Evolutionary conservation across 1,139 yeast species (phyloP).

Genomic region (Blastobotrys persicus): DNA sequence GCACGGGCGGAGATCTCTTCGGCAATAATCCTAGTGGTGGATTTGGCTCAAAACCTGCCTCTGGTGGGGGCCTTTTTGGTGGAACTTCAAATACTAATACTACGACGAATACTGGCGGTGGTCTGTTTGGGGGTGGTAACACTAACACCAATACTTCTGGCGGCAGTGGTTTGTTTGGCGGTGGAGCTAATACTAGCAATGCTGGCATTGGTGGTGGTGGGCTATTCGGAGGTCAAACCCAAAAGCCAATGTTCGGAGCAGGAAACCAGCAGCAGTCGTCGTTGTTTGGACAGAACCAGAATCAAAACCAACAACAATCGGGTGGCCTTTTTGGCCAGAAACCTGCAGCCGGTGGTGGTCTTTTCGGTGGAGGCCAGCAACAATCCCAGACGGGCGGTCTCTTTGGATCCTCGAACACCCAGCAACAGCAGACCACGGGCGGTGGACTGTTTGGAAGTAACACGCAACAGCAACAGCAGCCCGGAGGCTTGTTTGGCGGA

Average conservation of each 20-base stretch:
- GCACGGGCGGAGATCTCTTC: slow-evolving; percentile 22
- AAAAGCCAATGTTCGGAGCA: slow-evolving; percentile 27
- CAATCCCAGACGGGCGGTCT: slow-evolving; percentile 16
- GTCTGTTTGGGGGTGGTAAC: slow-evolving; percentile 28
- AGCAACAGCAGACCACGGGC: slow-evolving; percentile 8
- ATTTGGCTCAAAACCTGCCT: slow-evolving; percentile 20
- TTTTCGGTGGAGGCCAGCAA: slow-evolving; percentile 29
- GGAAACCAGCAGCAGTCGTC: slow-evolving; percentile 5
- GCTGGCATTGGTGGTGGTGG: slow-evolving; percentile 27
- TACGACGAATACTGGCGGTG: slow-evolving; percentile 23
- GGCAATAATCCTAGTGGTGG: slow-evolving; percentile 21
- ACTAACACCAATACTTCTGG: slow-evolving; percentile 24
- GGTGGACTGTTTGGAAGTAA: slow-evolving; percentile 13
- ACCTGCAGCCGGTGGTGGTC: slow-evolving; percentile 23
- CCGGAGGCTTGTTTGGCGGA: slow-evolving; percentile 18
- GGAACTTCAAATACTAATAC: slow-evolving; percentile 21
- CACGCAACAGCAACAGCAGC: slow-evolving; percentile 27
- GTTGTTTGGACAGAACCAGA: slow-evolving; percentile 5
- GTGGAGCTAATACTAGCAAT: slow-evolving; percentile 8
- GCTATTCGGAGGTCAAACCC: slow-evolving; percentile 26
- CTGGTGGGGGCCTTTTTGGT: slow-evolving; percentile 27
- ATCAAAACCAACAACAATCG: slow-evolving; percentile 14
- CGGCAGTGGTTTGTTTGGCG: slow-evolving; percentile 29
- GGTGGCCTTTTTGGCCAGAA: slow-evolving; percentile 31
- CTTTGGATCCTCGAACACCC: background rate